Evolutionary conservation across 2,329 filamentous ascomycete genomes (phyloP).

Genomic region (Alternaria viburni): DNA sequence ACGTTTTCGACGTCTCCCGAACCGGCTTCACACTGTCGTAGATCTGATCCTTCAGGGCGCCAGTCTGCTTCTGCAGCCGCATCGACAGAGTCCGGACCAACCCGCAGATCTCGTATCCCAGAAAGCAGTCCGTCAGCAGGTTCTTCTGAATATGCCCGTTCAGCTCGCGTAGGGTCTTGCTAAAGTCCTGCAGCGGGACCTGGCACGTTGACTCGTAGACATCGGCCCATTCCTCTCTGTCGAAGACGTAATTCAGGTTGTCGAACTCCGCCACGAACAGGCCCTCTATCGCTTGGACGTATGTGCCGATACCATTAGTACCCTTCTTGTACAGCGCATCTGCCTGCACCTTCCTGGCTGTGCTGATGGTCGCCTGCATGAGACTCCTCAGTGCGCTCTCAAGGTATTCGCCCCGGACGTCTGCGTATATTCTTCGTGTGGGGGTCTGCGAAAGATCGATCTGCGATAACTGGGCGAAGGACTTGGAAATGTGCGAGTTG

Average conservation of each 20-base stretch:
- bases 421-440: conserved; percentile 82
- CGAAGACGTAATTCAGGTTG: conserved; percentile 86
- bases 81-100: conserved; percentile 82
- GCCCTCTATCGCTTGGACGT: conserved; percentile 84
- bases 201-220: conserved; percentile 83
- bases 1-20: conserved; percentile 88
- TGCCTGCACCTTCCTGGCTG: conserved; percentile 72
- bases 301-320: conserved; percentile 89
- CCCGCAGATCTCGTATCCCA: conserved; percentile 94
- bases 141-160: conserved; percentile 89
- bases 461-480: conserved; percentile 57
- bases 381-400: conserved; percentile 81
- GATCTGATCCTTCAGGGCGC: conserved; percentile 82
- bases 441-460: conserved; percentile 64
- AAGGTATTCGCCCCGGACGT: conserved; percentile 87
- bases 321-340: conserved; percentile 87
- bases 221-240: conserved; percentile 80
- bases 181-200: conserved; percentile 78
- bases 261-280: conserved; percentile 89
- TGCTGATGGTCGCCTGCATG: conserved; percentile 81
- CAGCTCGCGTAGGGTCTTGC: conserved; percentile 83
- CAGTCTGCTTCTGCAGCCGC: conserved; percentile 79
- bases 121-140: conserved; percentile 87
- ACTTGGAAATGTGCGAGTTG: conserved; percentile 74
- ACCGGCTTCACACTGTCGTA: conserved; percentile 87